Conservation (phyloP, 306 rosid species). For the Benincasa hispida region DNA sequence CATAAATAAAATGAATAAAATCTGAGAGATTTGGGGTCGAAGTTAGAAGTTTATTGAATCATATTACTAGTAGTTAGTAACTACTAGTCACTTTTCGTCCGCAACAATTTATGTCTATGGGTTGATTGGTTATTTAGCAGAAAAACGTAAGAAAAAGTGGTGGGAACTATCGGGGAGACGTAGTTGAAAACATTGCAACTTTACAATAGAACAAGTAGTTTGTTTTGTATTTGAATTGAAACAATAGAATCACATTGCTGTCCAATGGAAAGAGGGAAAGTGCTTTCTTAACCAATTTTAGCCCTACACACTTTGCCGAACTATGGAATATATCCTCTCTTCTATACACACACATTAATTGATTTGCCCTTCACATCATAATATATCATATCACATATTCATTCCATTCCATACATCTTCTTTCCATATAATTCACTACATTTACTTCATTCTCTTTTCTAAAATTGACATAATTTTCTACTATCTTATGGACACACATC, state of each 20-base stretch:
- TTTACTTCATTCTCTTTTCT: background rate
- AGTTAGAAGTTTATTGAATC: too few relatives aligned
- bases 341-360: background rate
- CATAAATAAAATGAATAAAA: too few relatives aligned
- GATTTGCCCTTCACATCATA: background rate
- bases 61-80: too few relatives aligned
- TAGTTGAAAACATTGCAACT: background rate
- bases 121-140: too few relatives aligned
- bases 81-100: too few relatives aligned
- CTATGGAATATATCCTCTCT: background rate
- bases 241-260: background rate
- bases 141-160: background rate
- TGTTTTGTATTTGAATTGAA: background rate
- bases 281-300: background rate
- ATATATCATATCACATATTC: background rate
- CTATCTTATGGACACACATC: too few relatives aligned
- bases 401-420: background rate
- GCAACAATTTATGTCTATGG: too few relatives aligned
- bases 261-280: background rate
- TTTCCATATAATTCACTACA: background rate
- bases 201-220: background rate
- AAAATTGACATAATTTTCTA: background rate
- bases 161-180: background rate
- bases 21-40: too few relatives aligned
- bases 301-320: background rate